A percentile compares a stretch with the other conserved stretches of the same genome.
These are phyloP conservation scores for Gossypium gossypioides DNA, from an alignment of 441 rosid genomes.

Conservation along the genomic window DNA sequence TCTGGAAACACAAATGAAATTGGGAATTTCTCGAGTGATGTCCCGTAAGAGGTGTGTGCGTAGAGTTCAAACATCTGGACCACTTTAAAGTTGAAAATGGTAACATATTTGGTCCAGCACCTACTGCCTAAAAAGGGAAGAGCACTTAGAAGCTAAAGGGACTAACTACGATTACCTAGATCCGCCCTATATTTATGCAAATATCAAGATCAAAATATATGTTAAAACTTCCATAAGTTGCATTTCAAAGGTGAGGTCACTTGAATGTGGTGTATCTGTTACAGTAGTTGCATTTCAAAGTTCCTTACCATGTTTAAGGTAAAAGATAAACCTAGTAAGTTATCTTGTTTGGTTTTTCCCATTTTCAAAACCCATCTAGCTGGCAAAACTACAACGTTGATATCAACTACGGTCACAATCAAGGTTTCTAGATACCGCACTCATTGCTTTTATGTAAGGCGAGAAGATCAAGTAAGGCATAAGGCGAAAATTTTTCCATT, in stretches of 20 bases:
- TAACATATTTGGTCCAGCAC: constrained; percentile 7
- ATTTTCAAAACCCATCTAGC: not conserved
- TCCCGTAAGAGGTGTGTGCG: constrained; percentile 1
- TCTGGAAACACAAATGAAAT: not conserved
- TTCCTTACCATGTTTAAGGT: not conserved
- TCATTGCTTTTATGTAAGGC: not conserved
- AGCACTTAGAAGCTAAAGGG: constrained; percentile 1
- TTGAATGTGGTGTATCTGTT: not conserved
- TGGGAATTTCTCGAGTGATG: not conserved
- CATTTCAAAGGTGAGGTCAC: not conserved
- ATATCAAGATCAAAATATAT: not conserved
- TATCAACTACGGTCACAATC: not conserved
- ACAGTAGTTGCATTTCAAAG: not conserved
- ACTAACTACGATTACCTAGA: not conserved
- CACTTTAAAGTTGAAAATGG: constrained; percentile 1
- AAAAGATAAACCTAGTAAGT: not conserved
- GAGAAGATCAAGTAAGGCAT: not conserved
- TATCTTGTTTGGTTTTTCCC: not conserved
- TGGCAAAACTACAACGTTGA: not conserved
- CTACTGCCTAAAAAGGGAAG: not conserved
- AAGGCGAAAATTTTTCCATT: not conserved
- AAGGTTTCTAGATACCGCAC: not conserved
- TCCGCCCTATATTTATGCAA: not conserved
- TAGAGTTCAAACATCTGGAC: constrained; percentile 12
- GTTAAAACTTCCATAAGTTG: not conserved